phyloP scores from a whole-genome alignment of 345 rosid genomes.

The Salix suchowensis region DNA sequence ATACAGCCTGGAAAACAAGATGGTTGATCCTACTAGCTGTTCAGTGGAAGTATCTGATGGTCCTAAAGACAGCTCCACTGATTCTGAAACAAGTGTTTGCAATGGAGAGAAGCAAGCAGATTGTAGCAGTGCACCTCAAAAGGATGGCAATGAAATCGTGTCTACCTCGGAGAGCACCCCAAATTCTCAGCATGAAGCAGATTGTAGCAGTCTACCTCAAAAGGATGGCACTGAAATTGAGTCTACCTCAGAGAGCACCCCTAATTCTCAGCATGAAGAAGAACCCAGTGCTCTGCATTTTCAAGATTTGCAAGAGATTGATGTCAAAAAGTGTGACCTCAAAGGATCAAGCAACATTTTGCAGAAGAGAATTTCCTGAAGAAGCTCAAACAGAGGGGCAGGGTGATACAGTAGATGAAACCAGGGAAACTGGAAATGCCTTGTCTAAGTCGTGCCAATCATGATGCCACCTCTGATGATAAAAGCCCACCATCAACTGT shows the following conservation, averaged over 20 bases:
- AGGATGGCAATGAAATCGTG: conserved; percentile 24
- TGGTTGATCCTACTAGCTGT: conserved; percentile 60
- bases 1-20: conserved; percentile 64
- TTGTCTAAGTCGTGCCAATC: conserved; percentile 6
- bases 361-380: conserved; percentile 20
- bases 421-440: conserved; percentile 14
- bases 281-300: conserved; percentile 21
- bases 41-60: conserved; percentile 38
- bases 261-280: conserved; percentile 24
- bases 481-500: conserved; percentile 25
- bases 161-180: conserved; percentile 17
- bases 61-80: conserved; percentile 49
- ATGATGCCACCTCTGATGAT: conserved; percentile 17
- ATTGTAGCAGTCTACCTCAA: conserved; percentile 17
- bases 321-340: conserved; percentile 22
- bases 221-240: conserved; percentile 25
- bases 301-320: conserved; percentile 30
- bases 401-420: conserved; percentile 20
- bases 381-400: conserved; percentile 30
- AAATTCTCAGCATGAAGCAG: conserved; percentile 25
- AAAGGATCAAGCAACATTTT: conserved; percentile 20
- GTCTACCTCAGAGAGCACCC: conserved; percentile 18
- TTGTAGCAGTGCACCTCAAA: conserved; percentile 21
- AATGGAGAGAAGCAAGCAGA: conserved; percentile 41
- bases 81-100: conserved; percentile 41